Evolutionary conservation across 306 rosid species (phyloP), one percentile per base, ranked within the genome.

Genomic region (Neltuma alba): DNA sequence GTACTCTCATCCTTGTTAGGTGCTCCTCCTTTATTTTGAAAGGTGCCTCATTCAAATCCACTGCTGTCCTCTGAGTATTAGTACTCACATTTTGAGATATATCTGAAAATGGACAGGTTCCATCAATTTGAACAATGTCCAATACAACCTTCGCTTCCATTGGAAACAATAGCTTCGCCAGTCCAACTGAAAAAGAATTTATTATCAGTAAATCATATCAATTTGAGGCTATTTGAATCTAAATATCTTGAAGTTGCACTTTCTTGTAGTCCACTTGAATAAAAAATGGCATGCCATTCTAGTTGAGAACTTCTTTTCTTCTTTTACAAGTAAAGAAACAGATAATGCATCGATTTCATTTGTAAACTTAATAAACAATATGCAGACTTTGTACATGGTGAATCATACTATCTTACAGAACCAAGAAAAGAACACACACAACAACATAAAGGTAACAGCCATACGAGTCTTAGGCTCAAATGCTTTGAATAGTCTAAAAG

Each of bases 31-130:
- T 82, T 45, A 91, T 83, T 80, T 52, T 88, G 75, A 89, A 89
- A 47, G 92, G 91, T 28, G 93, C 87, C 72, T 91, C 93, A 30
- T 89, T 91, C 66, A 91, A 85, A 78, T 89, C 97, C 54, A 91
- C 88, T 2, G 91, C 80, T 25, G 79, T 81, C 81, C 82, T 79
- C 36, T 48, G 76, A 60, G 69, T 62, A 61, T 84, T 77, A 2
- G 85, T 77, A 1, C 76, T 37, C 30, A 60, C 73, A 64, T 68
- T 73, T 21, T 73, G 82, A 69, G 77, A 40, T 13, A 80, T 79
- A 36, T 75, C 83, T 21, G 36, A 31, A 63, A 65, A 9, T 68
- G 85, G 85, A 81, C 87, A 86, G 37, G 90, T 88, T 45, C 86
- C 85, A 58, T 86, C 92, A 77, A 87, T 31, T 80, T 88, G 88